A percentile compares a stretch with the other conserved stretches of the same genome.
These are phyloP conservation scores for Fusarium fracticaudum DNA, from an alignment of 2,329 filamentous ascomycete genomes.

Conservation along the genomic window DNA sequence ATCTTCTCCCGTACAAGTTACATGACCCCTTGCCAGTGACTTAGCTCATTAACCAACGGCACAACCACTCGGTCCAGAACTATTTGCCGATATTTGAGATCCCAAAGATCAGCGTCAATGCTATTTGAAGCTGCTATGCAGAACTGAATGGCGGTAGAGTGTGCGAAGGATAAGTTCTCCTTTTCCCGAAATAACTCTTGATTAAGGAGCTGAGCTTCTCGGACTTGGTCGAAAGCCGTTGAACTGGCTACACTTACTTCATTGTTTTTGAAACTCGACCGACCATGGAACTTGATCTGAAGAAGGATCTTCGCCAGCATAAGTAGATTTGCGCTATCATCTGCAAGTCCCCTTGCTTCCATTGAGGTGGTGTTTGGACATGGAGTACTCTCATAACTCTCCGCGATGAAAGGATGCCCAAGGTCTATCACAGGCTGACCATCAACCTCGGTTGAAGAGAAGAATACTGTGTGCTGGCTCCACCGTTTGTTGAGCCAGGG, in stretches of 20 bases:
- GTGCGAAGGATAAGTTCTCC: neutral
- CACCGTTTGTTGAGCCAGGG: neutral
- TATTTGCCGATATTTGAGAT: neutral
- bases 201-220: neutral
- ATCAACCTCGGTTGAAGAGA: neutral
- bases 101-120: neutral
- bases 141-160: neutral
- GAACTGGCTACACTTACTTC: neutral
- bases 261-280: fast-evolving
- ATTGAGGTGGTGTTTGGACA: fast-evolving
- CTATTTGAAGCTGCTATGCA: neutral
- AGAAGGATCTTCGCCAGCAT: neutral
- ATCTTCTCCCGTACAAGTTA: fast-evolving
- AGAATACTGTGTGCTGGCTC: neutral
- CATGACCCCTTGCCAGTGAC: neutral
- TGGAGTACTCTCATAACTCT: fast-evolving
- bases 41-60: neutral
- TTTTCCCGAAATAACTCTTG: neutral
- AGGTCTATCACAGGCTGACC: neutral
- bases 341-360: neutral
- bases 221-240: neutral
- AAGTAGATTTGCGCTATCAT: neutral
- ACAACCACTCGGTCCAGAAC: neutral
- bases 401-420: fast-evolving
- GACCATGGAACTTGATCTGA: neutral